Conservation (phyloP, 257 asterid genomes). For the Fraxinus pennsylvanica region DNA sequence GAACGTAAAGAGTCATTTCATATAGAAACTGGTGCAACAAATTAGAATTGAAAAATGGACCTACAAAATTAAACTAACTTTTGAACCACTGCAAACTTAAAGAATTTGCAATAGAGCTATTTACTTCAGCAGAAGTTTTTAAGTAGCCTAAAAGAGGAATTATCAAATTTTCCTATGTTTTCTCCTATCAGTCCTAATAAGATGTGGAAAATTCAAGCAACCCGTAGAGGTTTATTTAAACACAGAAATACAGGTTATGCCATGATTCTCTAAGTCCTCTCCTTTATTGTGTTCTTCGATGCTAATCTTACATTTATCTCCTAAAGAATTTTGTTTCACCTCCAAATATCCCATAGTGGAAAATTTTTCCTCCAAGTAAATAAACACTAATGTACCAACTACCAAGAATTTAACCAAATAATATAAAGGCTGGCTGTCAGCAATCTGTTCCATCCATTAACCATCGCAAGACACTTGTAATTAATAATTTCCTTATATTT, state of each 20-base stretch:
- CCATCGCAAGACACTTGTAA: not conserved
- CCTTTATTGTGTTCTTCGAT: not conserved
- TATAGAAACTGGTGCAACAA: constrained; percentile 2
- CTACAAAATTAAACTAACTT: not conserved
- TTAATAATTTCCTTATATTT: not conserved
- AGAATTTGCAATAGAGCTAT: constrained; percentile 12
- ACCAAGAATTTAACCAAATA: not conserved
- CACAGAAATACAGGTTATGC: not conserved
- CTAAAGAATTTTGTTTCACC: not conserved
- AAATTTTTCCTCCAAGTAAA: not conserved
- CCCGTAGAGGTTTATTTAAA: not conserved
- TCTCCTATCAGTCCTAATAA: not conserved
- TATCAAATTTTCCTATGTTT: not conserved
- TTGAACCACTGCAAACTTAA: constrained; percentile 1
- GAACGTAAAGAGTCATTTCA: constrained; percentile 9
- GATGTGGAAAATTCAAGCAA: not conserved
- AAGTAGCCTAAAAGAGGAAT: not conserved
- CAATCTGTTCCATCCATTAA: not conserved
- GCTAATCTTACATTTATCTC: not conserved
- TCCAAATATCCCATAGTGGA: not conserved
- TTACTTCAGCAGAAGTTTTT: constrained; percentile 9
- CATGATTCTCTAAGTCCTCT: not conserved
- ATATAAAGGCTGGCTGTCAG: not conserved
- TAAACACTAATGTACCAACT: not conserved
- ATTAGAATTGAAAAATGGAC: not conserved